A percentile compares a stretch with the other conserved stretches of the same genome.
phyloP scores from a whole-genome alignment of 768 basidiomycete genomes.

The Tylopilus felleus region DNA sequence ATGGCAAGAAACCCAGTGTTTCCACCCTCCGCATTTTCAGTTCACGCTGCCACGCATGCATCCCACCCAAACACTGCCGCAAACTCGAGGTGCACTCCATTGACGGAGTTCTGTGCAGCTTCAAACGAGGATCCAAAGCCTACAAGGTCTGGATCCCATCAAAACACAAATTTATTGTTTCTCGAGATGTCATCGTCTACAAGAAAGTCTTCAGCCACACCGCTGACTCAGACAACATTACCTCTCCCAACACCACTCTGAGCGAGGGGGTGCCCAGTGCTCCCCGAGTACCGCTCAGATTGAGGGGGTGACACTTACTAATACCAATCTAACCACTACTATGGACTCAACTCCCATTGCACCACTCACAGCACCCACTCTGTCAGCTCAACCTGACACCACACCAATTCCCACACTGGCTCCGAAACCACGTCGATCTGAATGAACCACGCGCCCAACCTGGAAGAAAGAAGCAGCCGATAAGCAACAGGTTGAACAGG shows the following conservation, averaged over 20 bases:
- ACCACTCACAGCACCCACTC: too few relatives aligned
- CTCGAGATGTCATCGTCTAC: not conserved
- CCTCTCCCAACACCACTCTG: not conserved
- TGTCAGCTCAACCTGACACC: not conserved
- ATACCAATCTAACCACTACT: not conserved
- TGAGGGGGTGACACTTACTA: not conserved
- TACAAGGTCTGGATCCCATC: slow-evolving; percentile 4
- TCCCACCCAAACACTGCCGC: not conserved
- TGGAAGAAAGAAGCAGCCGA: not conserved
- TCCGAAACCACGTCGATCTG: too few relatives aligned
- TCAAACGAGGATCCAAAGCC: not conserved
- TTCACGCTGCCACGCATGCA: slow-evolving; percentile 7
- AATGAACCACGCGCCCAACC: not conserved
- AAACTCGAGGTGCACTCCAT: slow-evolving; percentile 12
- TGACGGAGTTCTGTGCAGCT: not conserved
- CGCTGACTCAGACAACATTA: not conserved
- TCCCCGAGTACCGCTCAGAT: not conserved
- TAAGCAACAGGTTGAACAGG: not conserved
- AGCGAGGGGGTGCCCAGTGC: not conserved
- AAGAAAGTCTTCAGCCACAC: not conserved
- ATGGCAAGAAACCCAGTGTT: slow-evolving; percentile 22
- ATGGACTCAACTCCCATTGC: not conserved
- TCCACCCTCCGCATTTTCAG: slow-evolving; percentile 22
- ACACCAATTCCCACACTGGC: not conserved
- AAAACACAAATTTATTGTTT: slow-evolving; percentile 4